A percentile compares a stretch with the other conserved stretches of the same genome.
Conservation (phyloP, 2,329 filamentous ascomycete species). For the Monosporascus sp. region DNA sequence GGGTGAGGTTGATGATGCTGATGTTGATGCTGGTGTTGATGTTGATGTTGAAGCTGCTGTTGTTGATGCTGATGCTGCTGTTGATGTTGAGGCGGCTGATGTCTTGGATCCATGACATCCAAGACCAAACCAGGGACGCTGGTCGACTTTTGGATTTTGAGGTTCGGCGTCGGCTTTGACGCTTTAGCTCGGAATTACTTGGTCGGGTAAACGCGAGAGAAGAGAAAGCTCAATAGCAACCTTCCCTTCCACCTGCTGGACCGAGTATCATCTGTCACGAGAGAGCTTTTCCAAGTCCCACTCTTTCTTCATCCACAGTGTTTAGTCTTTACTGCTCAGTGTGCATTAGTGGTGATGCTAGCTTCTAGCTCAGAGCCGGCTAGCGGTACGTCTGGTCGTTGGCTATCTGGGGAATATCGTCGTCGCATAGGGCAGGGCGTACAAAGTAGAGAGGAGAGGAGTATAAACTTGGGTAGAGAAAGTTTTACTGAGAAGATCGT, state of each 20-base stretch:
- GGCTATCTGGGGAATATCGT: too few species aligned
- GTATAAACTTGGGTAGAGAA: too few species aligned
- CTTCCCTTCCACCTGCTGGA: neutral
- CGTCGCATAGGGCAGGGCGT: too few species aligned
- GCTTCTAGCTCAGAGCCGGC: too few species aligned
- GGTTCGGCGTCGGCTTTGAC: neutral
- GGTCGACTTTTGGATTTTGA: neutral
- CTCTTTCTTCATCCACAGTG: neutral
- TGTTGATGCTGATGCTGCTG: neutral
- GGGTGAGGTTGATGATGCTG: slow-evolving; percentile 4
- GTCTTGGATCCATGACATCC: neutral
- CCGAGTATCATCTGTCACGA: neutral
- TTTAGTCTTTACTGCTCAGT: neutral
- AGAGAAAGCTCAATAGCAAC: neutral
- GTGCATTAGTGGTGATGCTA: too few species aligned
- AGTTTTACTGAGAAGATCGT: too few species aligned
- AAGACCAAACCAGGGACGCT: neutral
- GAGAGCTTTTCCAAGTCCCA: neutral
- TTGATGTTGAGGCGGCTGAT: neutral
- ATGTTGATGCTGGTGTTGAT: neutral
- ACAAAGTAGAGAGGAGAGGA: too few species aligned
- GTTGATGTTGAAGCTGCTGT: neutral
- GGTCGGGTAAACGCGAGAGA: neutral
- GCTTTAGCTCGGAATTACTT: neutral
- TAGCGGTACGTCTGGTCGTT: too few species aligned